These are phyloP conservation scores for Tilletia setariae DNA, from an alignment of 1,284 basidiomycete species.

Conservation along the genomic window DNA sequence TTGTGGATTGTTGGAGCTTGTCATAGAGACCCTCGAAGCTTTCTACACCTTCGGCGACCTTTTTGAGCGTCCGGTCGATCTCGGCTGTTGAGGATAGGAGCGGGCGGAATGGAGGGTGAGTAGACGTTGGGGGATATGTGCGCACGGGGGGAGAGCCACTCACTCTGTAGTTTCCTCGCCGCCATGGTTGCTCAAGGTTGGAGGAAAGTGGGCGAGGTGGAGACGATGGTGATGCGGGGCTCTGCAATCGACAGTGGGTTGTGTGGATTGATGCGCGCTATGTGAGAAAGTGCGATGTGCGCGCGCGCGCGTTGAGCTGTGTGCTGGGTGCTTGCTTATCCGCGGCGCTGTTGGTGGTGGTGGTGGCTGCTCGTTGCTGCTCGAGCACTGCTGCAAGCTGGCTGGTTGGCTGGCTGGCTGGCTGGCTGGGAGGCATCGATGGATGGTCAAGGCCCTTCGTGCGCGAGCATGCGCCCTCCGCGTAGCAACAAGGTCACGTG, in stretches of 20 bases:
- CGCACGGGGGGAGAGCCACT: slow-evolving; percentile 12
- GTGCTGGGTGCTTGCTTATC: not conserved
- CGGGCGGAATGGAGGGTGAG: not conserved
- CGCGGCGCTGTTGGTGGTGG: not conserved
- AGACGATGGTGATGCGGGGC: too few species aligned
- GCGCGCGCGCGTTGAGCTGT: not conserved
- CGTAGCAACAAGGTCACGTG: slow-evolving; percentile 14
- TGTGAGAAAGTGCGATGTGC: not conserved
- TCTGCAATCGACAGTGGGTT: too few species aligned
- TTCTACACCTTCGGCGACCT: slow-evolving; percentile 53
- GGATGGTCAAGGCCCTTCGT: too few species aligned
- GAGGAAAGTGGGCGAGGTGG: not conserved
- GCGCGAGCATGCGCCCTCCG: too few species aligned
- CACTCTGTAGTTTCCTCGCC: slow-evolving; percentile 50
- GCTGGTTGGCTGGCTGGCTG: too few species aligned
- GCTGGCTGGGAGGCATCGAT: too few species aligned
- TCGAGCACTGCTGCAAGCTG: not conserved
- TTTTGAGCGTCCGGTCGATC: slow-evolving; percentile 54
- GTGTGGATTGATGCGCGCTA: not conserved
- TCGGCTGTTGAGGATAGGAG: slow-evolving; percentile 33
- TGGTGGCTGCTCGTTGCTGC: not conserved
- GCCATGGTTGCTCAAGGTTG: slow-evolving; percentile 34
- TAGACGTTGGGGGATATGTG: not conserved
- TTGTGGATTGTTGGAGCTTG: slow-evolving; percentile 49
- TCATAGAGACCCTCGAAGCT: slow-evolving; percentile 53